Percentiles rank a stretch among this genome's conserved stretches.
Evolutionary conservation across 1,139 yeast genomes (phyloP).

Genomic region (Yamadazyma pseudoaaseri): DNA sequence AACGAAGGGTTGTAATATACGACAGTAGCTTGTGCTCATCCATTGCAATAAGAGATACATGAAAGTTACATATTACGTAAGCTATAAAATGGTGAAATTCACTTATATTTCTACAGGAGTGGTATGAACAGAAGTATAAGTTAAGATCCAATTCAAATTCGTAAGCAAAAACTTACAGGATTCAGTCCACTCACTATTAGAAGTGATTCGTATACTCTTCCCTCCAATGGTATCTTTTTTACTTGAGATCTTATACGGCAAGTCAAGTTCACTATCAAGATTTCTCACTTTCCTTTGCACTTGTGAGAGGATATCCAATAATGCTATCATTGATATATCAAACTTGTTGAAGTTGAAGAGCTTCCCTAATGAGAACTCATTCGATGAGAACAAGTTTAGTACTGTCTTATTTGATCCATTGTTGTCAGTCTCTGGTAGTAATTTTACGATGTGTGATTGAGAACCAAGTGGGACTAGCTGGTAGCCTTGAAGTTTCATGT

Average conservation of each 20-base stretch:
- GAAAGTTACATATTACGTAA: no score
- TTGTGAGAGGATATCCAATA: conserved; percentile 60
- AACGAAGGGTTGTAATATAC: no score
- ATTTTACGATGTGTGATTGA: conserved; percentile 71
- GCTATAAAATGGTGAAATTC: no score
- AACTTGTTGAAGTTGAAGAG: conserved; percentile 67
- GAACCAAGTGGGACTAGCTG: conserved; percentile 82
- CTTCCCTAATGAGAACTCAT: conserved; percentile 68
- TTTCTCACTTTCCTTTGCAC: conserved; percentile 50
- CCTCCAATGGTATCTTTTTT: conserved; percentile 73
- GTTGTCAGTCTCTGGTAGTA: conserved; percentile 22
- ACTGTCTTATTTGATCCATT: conserved; percentile 18
- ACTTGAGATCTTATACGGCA: conserved; percentile 62
- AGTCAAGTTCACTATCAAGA: conserved; percentile 56
- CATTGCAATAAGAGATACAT: no score
- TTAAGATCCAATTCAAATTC: conserved; percentile 57
- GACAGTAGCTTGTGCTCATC: no score
- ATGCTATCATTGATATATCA: conserved; percentile 76
- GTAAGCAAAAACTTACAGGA: conserved; percentile 83
- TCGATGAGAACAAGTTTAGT: conserved; percentile 57
- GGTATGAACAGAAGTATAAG: conserved; percentile 38
- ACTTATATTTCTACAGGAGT: neutral
- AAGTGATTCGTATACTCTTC: conserved; percentile 66
- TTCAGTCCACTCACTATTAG: conserved; percentile 85
- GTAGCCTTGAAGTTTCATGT: conserved; percentile 56